Conservation (phyloP, 768 basidiomycete species). For the Crepidotus variabilis region DNA sequence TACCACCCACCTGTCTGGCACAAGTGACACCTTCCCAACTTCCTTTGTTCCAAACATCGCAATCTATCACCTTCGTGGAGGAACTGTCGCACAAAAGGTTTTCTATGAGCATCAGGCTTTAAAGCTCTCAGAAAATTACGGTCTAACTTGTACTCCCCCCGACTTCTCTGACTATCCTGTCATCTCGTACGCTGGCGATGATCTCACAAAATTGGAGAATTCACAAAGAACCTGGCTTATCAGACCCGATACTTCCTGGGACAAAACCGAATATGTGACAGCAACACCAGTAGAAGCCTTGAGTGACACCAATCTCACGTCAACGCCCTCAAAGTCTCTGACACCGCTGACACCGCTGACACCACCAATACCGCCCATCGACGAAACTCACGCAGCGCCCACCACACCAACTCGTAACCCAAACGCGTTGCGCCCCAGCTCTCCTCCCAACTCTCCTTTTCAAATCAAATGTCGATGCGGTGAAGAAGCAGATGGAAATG, state of each 20-base stretch:
- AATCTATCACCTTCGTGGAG: constrained; percentile 17
- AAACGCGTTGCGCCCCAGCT: neutral
- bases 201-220: neutral
- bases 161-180: neutral
- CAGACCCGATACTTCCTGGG: too few species aligned
- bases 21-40: constrained; percentile 7
- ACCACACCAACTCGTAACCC: neutral
- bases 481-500: constrained; percentile 12
- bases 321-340: neutral
- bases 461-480: constrained; percentile 17
- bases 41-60: constrained; percentile 11
- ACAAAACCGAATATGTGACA: too few species aligned
- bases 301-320: neutral
- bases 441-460: constrained; percentile 7
- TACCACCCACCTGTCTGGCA: constrained; percentile 11
- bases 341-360: neutral
- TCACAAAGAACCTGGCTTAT: neutral
- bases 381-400: neutral
- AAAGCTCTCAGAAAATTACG: neutral
- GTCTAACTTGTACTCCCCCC: neutral
- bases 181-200: neutral
- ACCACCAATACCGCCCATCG: too few species aligned
- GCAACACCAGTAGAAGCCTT: too few species aligned
- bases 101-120: constrained; percentile 10
- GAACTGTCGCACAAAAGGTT: constrained; percentile 9